A percentile compares a stretch with the other conserved stretches of the same genome.
These are phyloP conservation scores for Harringtonia aguacate DNA, from an alignment of 2,329 filamentous ascomycete genomes.

Conservation along the genomic window DNA sequence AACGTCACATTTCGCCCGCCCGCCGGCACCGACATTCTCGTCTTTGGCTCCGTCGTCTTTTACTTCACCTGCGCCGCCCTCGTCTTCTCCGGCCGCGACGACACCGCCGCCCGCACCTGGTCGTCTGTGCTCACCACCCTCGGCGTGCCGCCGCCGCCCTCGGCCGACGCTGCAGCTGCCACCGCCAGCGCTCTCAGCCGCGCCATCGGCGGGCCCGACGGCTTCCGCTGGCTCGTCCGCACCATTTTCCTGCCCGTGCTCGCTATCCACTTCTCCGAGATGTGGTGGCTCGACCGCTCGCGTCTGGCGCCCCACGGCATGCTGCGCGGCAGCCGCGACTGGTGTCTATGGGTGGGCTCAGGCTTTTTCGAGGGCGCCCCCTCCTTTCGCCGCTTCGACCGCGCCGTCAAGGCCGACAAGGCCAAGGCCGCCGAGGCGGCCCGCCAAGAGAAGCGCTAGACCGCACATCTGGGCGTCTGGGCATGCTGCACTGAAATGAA, in stretches of 20 bases:
- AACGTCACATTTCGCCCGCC: constrained; percentile 30
- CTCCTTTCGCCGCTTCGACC: constrained; percentile 40
- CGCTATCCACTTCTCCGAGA: constrained; percentile 55
- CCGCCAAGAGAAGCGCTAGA: not conserved
- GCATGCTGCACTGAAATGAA: not conserved
- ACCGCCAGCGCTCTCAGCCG: not conserved
- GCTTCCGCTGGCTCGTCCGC: constrained; percentile 49
- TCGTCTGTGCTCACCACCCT: constrained; percentile 1
- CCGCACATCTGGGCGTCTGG: no score
- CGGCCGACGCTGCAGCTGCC: no score
- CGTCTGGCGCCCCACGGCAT: constrained; percentile 38
- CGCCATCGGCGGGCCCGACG: constrained; percentile 23
- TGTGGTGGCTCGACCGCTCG: constrained; percentile 37
- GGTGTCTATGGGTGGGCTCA: constrained; percentile 43
- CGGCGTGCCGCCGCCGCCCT: constrained; percentile 9
- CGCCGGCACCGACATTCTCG: constrained; percentile 32
- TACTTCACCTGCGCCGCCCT: constrained; percentile 41
- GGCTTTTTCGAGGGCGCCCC: constrained; percentile 44
- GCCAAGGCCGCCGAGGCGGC: not conserved
- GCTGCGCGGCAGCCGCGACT: constrained; percentile 30
- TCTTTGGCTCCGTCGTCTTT: constrained; percentile 43
- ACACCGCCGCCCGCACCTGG: constrained; percentile 39
- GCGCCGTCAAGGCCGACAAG: not conserved
- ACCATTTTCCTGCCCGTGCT: constrained; percentile 48
- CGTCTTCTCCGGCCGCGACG: constrained; percentile 36